phyloP scores from a whole-genome alignment of 2,329 filamentous ascomycete genomes.

The Paraphaeosphaeria minitans region DNA sequence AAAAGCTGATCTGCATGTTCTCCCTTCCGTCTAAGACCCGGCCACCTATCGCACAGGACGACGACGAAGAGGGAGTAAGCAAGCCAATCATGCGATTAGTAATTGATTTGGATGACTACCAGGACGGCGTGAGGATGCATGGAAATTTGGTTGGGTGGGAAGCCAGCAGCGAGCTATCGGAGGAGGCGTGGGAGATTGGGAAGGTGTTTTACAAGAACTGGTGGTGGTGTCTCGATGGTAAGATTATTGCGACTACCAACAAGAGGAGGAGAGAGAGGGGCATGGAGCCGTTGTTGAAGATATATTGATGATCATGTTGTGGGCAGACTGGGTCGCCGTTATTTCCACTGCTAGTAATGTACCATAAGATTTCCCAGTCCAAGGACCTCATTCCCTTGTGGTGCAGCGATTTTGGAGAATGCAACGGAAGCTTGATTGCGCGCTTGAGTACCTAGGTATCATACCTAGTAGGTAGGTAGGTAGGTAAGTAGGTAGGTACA shows the following conservation, averaged over 20 bases:
- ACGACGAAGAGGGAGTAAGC: constrained; percentile 39
- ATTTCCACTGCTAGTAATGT: no score
- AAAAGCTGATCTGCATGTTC: constrained; percentile 60
- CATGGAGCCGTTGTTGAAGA: constrained; percentile 23
- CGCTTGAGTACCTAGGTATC: no score
- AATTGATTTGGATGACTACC: constrained; percentile 62
- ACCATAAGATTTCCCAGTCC: no score
- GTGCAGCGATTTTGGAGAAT: no score
- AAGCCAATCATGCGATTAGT: constrained; percentile 58
- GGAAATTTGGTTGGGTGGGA: constrained; percentile 49
- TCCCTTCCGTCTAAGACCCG: constrained; percentile 55
- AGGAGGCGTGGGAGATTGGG: constrained; percentile 61
- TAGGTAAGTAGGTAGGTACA: no score
- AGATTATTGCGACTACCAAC: constrained; percentile 61
- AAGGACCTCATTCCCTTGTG: no score
- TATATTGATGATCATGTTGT: not conserved
- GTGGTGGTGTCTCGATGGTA: constrained; percentile 65
- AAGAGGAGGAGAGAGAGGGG: constrained; percentile 56
- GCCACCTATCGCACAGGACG: constrained; percentile 51
- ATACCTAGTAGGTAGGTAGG: no score
- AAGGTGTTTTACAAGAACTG: constrained; percentile 63
- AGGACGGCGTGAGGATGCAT: constrained; percentile 51
- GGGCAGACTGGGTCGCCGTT: no score
- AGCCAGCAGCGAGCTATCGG: constrained; percentile 56
- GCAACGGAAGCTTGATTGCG: no score